Percentiles rank a stretch among this genome's conserved stretches.
Conservation (phyloP, 495 filamentous ascomycete species). For the Amorphotheca resinae region DNA sequence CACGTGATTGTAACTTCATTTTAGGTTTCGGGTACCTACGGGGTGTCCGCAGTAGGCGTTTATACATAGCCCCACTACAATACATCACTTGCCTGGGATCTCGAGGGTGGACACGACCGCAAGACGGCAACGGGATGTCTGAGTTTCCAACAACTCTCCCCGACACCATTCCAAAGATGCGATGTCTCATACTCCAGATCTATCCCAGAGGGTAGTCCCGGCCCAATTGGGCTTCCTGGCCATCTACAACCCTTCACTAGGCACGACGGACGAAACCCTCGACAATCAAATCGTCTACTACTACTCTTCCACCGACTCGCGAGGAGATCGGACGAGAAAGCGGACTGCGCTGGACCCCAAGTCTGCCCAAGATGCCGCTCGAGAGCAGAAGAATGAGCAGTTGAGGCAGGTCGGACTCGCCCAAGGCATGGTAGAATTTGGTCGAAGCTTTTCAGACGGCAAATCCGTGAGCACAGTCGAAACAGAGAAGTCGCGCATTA, state of each 20-base stretch:
- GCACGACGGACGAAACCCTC: slow-evolving; percentile 74
- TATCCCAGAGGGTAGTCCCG: slow-evolving; percentile 35
- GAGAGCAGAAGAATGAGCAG: slow-evolving; percentile 64
- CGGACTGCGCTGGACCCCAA: slow-evolving; percentile 26
- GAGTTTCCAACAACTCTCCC: neutral
- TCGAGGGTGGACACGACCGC: too few species aligned
- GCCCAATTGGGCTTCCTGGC: slow-evolving; percentile 80
- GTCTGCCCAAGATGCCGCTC: slow-evolving; percentile 29
- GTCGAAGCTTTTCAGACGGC: slow-evolving; percentile 69
- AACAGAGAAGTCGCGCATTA: slow-evolving; percentile 73
- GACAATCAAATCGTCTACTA: slow-evolving; percentile 89
- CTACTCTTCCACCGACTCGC: slow-evolving; percentile 42
- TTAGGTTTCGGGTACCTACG: too few species aligned
- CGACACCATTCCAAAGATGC: slow-evolving; percentile 7
- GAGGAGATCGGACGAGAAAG: slow-evolving; percentile 18
- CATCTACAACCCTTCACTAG: slow-evolving; percentile 90
- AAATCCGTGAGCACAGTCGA: slow-evolving; percentile 73
- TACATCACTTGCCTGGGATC: too few species aligned
- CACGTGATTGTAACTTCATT: too few species aligned
- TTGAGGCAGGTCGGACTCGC: slow-evolving; percentile 91
- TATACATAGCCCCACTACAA: too few species aligned
- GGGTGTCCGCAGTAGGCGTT: too few species aligned
- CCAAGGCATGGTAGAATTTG: slow-evolving; percentile 94
- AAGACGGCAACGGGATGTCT: neutral
- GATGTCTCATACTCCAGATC: slow-evolving; percentile 23